Conservation (phyloP, 2,329 filamentous ascomycete species). For the Apiospora hydei region DNA sequence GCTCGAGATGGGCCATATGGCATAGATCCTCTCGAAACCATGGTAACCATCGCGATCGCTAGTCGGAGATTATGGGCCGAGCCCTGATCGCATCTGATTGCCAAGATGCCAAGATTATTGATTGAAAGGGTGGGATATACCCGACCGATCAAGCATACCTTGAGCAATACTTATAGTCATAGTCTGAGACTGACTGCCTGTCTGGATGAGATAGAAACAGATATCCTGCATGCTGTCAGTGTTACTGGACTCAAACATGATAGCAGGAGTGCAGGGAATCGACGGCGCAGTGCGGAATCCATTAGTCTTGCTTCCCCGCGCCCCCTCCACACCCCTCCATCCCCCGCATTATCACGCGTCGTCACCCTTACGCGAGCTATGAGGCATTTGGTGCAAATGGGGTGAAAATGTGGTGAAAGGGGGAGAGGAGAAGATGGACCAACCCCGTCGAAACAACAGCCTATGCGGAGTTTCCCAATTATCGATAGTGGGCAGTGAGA, state of each 20-base stretch:
- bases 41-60: not conserved
- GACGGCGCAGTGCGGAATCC: not conserved
- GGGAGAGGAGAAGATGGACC: not conserved
- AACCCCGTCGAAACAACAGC: not conserved
- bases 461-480: not conserved
- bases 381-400: not conserved
- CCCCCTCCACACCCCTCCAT: not conserved
- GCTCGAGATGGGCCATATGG: too few relatives aligned
- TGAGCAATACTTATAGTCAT: not conserved
- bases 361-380: not conserved
- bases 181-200: not conserved
- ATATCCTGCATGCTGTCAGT: not conserved
- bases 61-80: not conserved
- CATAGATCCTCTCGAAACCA: not conserved
- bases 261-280: not conserved
- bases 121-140: not conserved
- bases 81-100: not conserved
- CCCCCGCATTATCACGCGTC: conserved; percentile 2
- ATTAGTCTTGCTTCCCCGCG: conserved; percentile 5
- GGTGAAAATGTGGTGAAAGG: not conserved
- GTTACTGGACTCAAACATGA: not conserved
- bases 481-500: not conserved
- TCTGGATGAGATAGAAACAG: not conserved
- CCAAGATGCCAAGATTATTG: not conserved
- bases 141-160: not conserved